Evolutionary conservation across 306 rosid species (phyloP).

Genomic region (Vigna angularis): DNA sequence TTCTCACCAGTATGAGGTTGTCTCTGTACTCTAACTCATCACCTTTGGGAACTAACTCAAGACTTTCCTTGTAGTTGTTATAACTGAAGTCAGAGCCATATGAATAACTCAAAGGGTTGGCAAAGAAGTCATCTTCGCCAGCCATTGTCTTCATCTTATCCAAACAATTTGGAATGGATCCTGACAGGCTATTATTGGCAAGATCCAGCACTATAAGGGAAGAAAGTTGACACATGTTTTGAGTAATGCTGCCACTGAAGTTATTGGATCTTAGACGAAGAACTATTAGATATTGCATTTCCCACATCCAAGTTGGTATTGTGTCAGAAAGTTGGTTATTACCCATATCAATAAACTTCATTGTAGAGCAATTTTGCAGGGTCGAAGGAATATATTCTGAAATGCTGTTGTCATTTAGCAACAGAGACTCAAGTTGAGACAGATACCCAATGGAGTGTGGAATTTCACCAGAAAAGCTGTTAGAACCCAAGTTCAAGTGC

Average conservation of each 20-base stretch:
- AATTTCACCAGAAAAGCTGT: slow-evolving; percentile 45
- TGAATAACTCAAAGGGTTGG: slow-evolving; percentile 29
- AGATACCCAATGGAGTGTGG: slow-evolving; percentile 37
- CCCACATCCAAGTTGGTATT: slow-evolving; percentile 46
- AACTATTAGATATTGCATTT: slow-evolving; percentile 45
- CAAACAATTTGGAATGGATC: slow-evolving; percentile 56
- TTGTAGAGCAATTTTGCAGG: slow-evolving; percentile 38
- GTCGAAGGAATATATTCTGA: slow-evolving; percentile 34
- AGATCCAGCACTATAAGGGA: slow-evolving; percentile 47
- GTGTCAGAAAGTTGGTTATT: slow-evolving; percentile 44
- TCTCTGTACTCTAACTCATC: slow-evolving; percentile 43
- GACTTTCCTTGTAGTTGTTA: slow-evolving; percentile 30
- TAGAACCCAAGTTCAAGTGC: slow-evolving; percentile 48
- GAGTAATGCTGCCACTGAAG: slow-evolving; percentile 36
- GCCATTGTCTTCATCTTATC: slow-evolving; percentile 42
- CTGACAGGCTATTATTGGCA: slow-evolving; percentile 43
- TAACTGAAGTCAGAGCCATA: slow-evolving; percentile 33
- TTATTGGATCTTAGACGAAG: slow-evolving; percentile 48
- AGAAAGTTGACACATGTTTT: slow-evolving; percentile 44
- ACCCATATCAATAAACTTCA: slow-evolving; percentile 49
- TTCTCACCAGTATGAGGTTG: slow-evolving; percentile 41
- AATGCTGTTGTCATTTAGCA: slow-evolving; percentile 32
- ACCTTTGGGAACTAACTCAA: slow-evolving; percentile 45
- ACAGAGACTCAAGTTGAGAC: slow-evolving; percentile 36
- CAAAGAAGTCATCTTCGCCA: slow-evolving; percentile 34